These are phyloP conservation scores for Anthostomella pinea DNA, from an alignment of 2,329 filamentous ascomycete genomes.

Conservation along the genomic window DNA sequence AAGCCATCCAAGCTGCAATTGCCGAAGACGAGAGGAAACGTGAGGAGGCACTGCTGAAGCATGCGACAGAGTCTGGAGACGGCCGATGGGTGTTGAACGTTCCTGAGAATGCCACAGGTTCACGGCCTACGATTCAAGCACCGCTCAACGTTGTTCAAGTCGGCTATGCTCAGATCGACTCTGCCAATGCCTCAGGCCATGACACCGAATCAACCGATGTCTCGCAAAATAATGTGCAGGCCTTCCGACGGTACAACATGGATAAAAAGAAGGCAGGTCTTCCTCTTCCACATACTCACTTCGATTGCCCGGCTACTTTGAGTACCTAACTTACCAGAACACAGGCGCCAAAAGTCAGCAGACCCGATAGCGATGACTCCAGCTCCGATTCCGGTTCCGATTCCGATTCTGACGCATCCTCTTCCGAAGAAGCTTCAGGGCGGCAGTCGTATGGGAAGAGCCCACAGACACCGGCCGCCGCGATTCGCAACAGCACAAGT, in stretches of 20 bases:
- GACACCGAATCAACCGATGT: constrained; percentile 18
- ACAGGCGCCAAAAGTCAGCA: constrained; percentile 32
- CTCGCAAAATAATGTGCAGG: constrained; percentile 14
- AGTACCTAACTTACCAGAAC: constrained; percentile 31
- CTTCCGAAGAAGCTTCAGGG: constrained; percentile 18
- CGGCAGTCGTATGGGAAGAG: constrained; percentile 38
- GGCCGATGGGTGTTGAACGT: constrained; percentile 73
- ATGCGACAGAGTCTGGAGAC: constrained; percentile 62
- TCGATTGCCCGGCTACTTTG: constrained; percentile 31
- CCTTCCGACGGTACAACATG: constrained; percentile 33
- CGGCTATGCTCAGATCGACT: constrained; percentile 47
- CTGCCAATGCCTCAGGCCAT: constrained; percentile 22
- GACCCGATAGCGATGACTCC: constrained; percentile 33
- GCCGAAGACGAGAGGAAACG: constrained; percentile 66
- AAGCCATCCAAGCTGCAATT: constrained; percentile 60
- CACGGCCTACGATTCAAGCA: constrained; percentile 32
- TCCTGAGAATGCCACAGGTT: constrained; percentile 33
- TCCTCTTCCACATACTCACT: background rate
- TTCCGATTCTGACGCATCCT: constrained; percentile 29
- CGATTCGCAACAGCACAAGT: constrained; percentile 34
- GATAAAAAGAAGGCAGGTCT: constrained; percentile 27
- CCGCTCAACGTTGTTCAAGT: constrained; percentile 59
- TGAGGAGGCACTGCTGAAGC: constrained; percentile 58
- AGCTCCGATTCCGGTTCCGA: constrained; percentile 37
- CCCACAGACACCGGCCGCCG: constrained; percentile 37